Base-by-base conservation (phyloP, 2,329 filamentous ascomycete species). In the Rasamsonia emersonii region DNA sequence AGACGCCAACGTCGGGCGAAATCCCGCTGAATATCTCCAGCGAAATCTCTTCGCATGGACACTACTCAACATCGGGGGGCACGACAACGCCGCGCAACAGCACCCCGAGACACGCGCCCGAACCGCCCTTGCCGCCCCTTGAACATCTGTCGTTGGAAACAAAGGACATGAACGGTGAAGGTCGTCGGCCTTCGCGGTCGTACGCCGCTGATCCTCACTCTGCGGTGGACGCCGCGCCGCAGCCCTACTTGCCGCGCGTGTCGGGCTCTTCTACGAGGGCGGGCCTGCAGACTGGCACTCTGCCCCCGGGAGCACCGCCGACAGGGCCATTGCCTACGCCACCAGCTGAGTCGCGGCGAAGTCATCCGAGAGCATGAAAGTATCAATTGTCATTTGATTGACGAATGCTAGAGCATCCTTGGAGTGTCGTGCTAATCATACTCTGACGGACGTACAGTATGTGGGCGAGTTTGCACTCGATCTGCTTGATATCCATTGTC, bases 1-100 rank as follows among this genome's bases (percentile, higher is more conserved):
- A 66, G 28, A 82, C 78, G 11, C 79, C 81, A 18, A 82, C 78
- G 8, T 82, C 79, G 33, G 79, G 78, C 37, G 78, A 85, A 46
- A 84, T 85, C 37, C 78, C 78, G 23, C 75, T 84, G 38, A 59
- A 61, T 38, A 50, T 57, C 17, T 51, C 52, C 31, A 55, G 54
- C 30, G 56, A 59, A 23, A 33, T 33, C 29, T 53, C 50, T 45
- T 46, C 44, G 41, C 49, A 32, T 45, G 45, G 43, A 26, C 38
- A 43, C 25, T 39, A 37, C 20, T 15, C 20, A 28, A 3, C 28
- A 35, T 13, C 15, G 15, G 9, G 24, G 28, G 9, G 7, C 6
- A 26, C n/a, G 7, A 6, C 31, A 41, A 47, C 25, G 35, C 40
- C 25, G 43, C 47, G 24, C 42, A 50, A 11, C 35, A 44, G 29